Evolutionary conservation across 768 basidiomycete species (phyloP), one percentile per base, ranked within the genome.

Genomic region (Mycena rosella): DNA sequence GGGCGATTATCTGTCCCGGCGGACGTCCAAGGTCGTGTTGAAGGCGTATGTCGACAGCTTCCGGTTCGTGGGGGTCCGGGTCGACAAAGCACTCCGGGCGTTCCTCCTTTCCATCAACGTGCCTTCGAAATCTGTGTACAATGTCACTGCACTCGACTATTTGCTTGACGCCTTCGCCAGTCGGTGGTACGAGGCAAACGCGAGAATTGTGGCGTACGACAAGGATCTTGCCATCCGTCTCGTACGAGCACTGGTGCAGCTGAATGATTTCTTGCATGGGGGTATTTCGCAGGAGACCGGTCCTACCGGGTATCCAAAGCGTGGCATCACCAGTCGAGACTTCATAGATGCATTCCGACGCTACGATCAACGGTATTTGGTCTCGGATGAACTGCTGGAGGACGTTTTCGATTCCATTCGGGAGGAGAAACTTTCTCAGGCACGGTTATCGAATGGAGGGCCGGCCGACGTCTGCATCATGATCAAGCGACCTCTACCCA

Each of bases 141-240:
- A 79, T 59, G 75, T 81, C 47, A 79, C 76, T 53, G 79, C 86
- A 6, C 77, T 91, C 34, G 94, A 96, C 70, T 85, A 90, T 71
- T 82, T 98, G 2, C 84, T 98, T 32, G 90, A 94, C 73, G 87
- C 91, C 13, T 96, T 99, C 75, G 93, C 96, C 17, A 86, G 88
- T 71, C 87, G 93, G 30, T 99, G 96, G 94, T 94, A 94, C 73
- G 93, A 96, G 67, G 92, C 94, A 22, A 99, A 99, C 75, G 87
- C 89, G 8, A 84, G 86, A 53, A 85, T 87, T 27, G 89, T 95
- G 27, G 87, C 91, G 3, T 96, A 91, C 74, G 93, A 95, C 81
- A 92, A 89, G 78, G 93, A 95, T 74, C 83, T 94, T 68, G 91
- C 93, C 17, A 82, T 87, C 70, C 88, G 88, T 53, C 88, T 97